phyloP scores from a whole-genome alignment of 352 stramenopile species.

The Globisporangium paddicum region DNA sequence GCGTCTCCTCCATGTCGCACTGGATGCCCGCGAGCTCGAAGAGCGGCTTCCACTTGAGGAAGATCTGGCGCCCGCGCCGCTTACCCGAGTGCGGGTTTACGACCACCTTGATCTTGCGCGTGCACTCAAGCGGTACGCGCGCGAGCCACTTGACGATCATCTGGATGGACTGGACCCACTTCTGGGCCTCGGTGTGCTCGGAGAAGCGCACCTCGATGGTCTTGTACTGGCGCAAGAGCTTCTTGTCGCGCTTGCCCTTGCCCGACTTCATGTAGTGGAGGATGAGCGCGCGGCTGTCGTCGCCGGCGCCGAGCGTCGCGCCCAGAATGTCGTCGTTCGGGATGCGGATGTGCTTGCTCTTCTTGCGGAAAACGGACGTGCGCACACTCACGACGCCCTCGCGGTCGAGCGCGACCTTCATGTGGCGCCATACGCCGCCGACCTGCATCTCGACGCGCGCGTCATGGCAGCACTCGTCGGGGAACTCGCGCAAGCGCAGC shows the following conservation, averaged over 20 bases:
- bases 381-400: conserved; percentile 52
- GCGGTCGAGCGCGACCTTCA: conserved; percentile 42
- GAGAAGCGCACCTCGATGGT: conserved; percentile 34
- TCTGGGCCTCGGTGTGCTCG: conserved; percentile 18
- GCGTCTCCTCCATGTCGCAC: conserved; percentile 73
- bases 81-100: conserved; percentile 73
- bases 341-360: conserved; percentile 44
- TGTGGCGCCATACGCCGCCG: conserved; percentile 45
- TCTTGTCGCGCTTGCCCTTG: conserved; percentile 41
- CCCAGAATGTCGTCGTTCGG: conserved; percentile 52
- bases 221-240: conserved; percentile 51
- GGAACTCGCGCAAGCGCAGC: conserved; percentile 51
- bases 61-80: conserved; percentile 57
- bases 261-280: conserved; percentile 69
- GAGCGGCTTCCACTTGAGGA: conserved; percentile 49
- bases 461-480: conserved; percentile 28
- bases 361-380: conserved; percentile 59
- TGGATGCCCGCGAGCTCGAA: conserved; percentile 61
- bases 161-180: conserved; percentile 41
- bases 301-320: conserved; percentile 18
- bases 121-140: conserved; percentile 44
- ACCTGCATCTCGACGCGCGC: conserved; percentile 36
- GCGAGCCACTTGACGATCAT: conserved; percentile 66
- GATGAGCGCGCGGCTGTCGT: conserved; percentile 23
- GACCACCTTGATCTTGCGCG: conserved; percentile 66